Evolutionary conservation across 192 early-diverging fungal genomes (phyloP).

Genomic region (Podila minutissima): DNA sequence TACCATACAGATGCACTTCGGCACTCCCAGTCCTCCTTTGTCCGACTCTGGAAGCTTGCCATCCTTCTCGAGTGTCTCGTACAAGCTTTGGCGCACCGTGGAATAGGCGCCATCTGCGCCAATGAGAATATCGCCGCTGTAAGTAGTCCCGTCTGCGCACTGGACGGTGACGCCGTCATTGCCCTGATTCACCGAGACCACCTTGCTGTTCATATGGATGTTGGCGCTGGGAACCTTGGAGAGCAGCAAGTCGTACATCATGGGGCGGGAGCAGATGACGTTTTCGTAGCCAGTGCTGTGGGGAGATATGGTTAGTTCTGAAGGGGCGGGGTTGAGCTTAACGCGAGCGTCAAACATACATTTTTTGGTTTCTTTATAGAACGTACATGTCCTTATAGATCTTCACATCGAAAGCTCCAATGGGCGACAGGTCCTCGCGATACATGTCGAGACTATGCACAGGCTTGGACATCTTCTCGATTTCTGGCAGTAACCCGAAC

Average conservation of each 20-base stretch:
- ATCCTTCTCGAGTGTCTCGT: background rate
- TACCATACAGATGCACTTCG: slow-evolving; percentile 2
- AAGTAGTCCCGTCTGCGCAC: slow-evolving; percentile 19
- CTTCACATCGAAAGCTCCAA: too few relatives aligned
- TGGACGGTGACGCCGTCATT: slow-evolving; percentile 21
- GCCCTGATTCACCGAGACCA: slow-evolving; percentile 6
- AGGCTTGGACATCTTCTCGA: too few relatives aligned
- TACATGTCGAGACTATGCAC: too few relatives aligned
- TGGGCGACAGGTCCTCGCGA: too few relatives aligned
- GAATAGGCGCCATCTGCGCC: slow-evolving; percentile 42
- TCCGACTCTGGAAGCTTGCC: slow-evolving; percentile 2
- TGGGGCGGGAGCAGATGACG: slow-evolving; percentile 2
- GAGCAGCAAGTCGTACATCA: slow-evolving; percentile 4
- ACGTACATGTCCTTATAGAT: background rate
- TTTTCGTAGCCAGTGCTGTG: background rate
- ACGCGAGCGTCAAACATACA: background rate
- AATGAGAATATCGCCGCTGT: slow-evolving; percentile 28
- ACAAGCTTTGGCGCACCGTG: slow-evolving; percentile 6
- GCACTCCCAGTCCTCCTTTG: background rate
- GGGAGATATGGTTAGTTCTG: background rate
- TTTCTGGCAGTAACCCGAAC: too few relatives aligned
- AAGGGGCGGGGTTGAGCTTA: background rate
- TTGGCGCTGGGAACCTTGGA: slow-evolving; percentile 4
- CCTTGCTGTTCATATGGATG: slow-evolving; percentile 8
- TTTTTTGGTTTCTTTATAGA: background rate